phyloP scores from a whole-genome alignment of 495 filamentous ascomycete species.

The Talaromyces proteolyticus region DNA sequence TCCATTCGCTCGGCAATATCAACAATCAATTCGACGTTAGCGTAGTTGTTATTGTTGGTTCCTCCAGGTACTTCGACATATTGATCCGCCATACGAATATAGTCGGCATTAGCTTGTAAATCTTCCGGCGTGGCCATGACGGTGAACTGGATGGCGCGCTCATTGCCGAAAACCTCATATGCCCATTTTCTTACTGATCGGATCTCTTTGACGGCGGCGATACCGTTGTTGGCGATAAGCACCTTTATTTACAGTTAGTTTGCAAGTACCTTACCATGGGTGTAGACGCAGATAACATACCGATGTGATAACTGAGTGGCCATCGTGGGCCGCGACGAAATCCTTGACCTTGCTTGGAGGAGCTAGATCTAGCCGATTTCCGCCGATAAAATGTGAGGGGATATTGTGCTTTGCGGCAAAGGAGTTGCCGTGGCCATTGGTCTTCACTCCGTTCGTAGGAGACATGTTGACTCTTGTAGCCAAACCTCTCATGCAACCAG shows the following conservation, averaged over 20 bases:
- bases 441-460: slow-evolving; percentile 27
- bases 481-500: slow-evolving; percentile 2
- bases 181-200: slow-evolving; percentile 99
- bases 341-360: slow-evolving; percentile 81
- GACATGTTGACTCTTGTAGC: slow-evolving; percentile 27
- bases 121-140: slow-evolving; percentile 99
- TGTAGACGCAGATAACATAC: slow-evolving; percentile 53
- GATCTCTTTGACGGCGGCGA: slow-evolving; percentile 98
- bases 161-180: slow-evolving; percentile 98
- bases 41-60: slow-evolving; percentile 99
- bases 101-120: slow-evolving; percentile 94
- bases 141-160: slow-evolving; percentile 96
- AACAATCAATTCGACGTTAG: slow-evolving; percentile 98
- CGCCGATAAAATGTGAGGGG: slow-evolving; percentile 90
- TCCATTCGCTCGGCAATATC: slow-evolving; percentile 99
- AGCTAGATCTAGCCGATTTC: slow-evolving; percentile 78
- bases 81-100: slow-evolving; percentile 98
- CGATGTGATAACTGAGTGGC: slow-evolving; percentile 96
- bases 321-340: slow-evolving; percentile 82
- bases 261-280: neutral
- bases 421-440: slow-evolving; percentile 51
- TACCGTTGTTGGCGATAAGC: slow-evolving; percentile 99
- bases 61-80: slow-evolving; percentile 98
- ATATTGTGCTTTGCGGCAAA: slow-evolving; percentile 74
- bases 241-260: no score